A percentile compares a stretch with the other conserved stretches of the same genome.
Evolutionary conservation across 116 monocot genomes (phyloP).

Genomic region (Dioscorea cayenensis): DNA sequence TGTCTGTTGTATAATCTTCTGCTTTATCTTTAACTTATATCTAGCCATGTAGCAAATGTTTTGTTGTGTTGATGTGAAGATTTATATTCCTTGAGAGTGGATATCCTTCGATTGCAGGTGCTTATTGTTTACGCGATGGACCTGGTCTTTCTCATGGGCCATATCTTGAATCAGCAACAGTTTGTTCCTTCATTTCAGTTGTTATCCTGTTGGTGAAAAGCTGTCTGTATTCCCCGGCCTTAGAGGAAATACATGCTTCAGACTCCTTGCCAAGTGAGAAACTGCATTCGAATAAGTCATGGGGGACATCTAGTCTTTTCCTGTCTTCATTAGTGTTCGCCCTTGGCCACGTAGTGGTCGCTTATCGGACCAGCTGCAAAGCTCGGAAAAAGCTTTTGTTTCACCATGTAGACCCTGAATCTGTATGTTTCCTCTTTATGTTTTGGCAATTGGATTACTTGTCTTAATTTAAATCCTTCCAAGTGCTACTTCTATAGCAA

Average conservation of each 20-base stretch:
- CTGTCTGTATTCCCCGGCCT: conserved; percentile 44
- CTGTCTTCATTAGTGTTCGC: conserved; percentile 86
- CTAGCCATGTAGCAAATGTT: neutral
- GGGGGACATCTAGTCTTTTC: conserved; percentile 85
- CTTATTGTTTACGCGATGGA: conserved; percentile 62
- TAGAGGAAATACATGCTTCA: conserved; percentile 40
- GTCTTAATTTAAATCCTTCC: neutral
- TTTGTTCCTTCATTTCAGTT: conserved; percentile 66
- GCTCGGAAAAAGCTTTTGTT: conserved; percentile 73
- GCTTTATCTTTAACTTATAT: neutral
- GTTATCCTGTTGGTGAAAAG: conserved; percentile 58
- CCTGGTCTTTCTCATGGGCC: conserved; percentile 58
- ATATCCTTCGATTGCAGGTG: conserved; percentile 55
- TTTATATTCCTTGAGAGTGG: neutral
- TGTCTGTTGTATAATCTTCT: too few relatives aligned
- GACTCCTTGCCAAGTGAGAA: conserved; percentile 30
- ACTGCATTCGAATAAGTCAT: conserved; percentile 48
- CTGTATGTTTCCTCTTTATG: conserved; percentile 35
- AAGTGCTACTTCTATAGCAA: neutral
- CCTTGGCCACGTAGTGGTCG: conserved; percentile 82
- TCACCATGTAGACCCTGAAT: conserved; percentile 69
- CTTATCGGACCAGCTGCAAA: conserved; percentile 72
- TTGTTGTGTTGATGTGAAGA: neutral
- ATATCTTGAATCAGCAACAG: conserved; percentile 62
- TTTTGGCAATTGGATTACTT: neutral